Conservation (phyloP, 805 yeast species). For the Sungouiozyma intestinalis region DNA sequence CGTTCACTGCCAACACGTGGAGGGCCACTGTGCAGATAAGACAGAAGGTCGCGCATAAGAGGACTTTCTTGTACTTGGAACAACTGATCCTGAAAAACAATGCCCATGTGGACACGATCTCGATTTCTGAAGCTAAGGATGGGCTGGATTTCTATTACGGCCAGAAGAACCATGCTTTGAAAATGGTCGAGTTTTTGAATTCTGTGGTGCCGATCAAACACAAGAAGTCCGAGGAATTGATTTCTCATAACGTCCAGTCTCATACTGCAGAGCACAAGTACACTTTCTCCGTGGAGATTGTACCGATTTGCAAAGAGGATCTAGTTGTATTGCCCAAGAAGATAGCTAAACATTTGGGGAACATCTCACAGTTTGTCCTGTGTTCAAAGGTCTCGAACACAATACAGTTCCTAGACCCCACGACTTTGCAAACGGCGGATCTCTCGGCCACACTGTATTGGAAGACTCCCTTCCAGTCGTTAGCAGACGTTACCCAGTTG, state of each 20-base stretch:
- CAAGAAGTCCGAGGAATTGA: constrained; percentile 81
- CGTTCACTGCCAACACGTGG: constrained; percentile 96
- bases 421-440: constrained; percentile 68
- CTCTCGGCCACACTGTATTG: constrained; percentile 62
- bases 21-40: constrained; percentile 94
- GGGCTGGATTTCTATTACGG: constrained; percentile 92
- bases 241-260: constrained; percentile 84
- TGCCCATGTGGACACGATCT: constrained; percentile 88
- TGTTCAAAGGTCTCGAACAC: constrained; percentile 79
- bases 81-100: constrained; percentile 86
- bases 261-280: constrained; percentile 83
- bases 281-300: constrained; percentile 85
- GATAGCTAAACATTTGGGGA: constrained; percentile 74
- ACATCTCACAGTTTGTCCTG: constrained; percentile 67
- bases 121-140: constrained; percentile 85
- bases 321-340: constrained; percentile 84
- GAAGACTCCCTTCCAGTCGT: constrained; percentile 70
- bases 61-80: constrained; percentile 91
- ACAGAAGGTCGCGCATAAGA: constrained; percentile 95
- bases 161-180: constrained; percentile 81
- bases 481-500: constrained; percentile 65
- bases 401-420: constrained; percentile 80
- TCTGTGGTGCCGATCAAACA: constrained; percentile 76
- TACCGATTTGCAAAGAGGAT: constrained; percentile 95
- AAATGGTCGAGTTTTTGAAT: constrained; percentile 82